These are phyloP conservation scores for Favolaschia claudopus DNA, from an alignment of 768 basidiomycete genomes.

Conservation along the genomic window DNA sequence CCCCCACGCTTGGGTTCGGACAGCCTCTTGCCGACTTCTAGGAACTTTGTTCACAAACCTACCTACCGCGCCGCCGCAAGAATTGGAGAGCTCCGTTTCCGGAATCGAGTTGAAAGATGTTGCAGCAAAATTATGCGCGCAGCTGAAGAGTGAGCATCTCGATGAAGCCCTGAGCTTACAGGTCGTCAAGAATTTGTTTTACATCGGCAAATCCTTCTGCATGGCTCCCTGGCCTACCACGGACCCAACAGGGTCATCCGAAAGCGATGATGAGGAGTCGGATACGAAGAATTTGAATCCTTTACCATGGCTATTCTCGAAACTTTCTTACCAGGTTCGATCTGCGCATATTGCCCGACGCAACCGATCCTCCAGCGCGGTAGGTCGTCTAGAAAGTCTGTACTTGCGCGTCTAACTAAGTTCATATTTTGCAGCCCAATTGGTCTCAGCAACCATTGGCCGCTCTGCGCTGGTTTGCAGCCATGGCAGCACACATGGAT, in stretches of 20 bases:
- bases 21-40: constrained; percentile 77
- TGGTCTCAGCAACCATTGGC: constrained; percentile 87
- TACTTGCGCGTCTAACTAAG: constrained; percentile 12
- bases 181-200: constrained; percentile 92
- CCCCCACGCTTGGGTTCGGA: constrained; percentile 95
- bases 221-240: constrained; percentile 41
- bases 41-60: constrained; percentile 71
- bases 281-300: constrained; percentile 53
- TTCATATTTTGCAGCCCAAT: constrained; percentile 56
- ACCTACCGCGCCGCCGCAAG: constrained; percentile 48
- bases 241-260: constrained; percentile 27
- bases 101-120: constrained; percentile 66
- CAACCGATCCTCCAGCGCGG: constrained; percentile 55
- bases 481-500: constrained; percentile 81
- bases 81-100: constrained; percentile 53
- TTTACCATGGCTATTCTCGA: constrained; percentile 93
- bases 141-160: constrained; percentile 84
- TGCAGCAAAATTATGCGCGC: constrained; percentile 74
- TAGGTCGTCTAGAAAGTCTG: constrained; percentile 38
- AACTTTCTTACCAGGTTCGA: constrained; percentile 86
- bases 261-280: constrained; percentile 36
- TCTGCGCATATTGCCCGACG: constrained; percentile 77
- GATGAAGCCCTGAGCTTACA: constrained; percentile 80
- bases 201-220: constrained; percentile 86
- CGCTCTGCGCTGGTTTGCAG: constrained; percentile 92